Evolutionary conservation across 257 asterid species (phyloP).

Genomic region (Voacanga thouarsii): DNA sequence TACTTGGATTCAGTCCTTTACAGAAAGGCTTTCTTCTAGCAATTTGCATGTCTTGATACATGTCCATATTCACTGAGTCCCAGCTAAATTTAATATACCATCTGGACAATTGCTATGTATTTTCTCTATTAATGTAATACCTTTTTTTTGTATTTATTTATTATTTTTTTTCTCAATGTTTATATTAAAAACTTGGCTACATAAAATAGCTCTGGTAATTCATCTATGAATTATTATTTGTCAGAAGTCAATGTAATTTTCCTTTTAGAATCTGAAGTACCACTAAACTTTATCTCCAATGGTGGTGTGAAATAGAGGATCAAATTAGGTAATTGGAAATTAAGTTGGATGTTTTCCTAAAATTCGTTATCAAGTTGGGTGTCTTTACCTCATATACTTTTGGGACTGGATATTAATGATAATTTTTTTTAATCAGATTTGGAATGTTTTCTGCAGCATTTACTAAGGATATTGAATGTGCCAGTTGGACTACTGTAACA

Average conservation of each 20-base stretch:
- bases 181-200: no score
- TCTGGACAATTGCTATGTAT: not conserved
- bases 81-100: not conserved
- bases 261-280: not conserved
- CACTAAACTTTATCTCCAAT: not conserved
- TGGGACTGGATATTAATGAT: not conserved
- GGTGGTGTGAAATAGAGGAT: not conserved
- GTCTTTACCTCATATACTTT: not conserved
- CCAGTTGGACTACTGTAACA: not conserved
- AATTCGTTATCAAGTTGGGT: not conserved
- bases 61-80: not conserved
- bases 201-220: no score
- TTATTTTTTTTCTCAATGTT: no score
- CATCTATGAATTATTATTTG: no score
- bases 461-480: not conserved
- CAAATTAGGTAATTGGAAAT: not conserved
- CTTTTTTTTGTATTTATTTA: no score
- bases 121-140: not conserved
- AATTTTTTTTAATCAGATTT: not conserved
- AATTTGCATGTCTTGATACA: not conserved
- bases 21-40: not conserved
- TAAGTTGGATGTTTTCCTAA: not conserved
- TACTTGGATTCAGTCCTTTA: not conserved
- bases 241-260: no score
- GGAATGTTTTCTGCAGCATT: not conserved